Evolutionary conservation across 805 yeast species (phyloP).

Genomic region (Candida succiphila): DNA sequence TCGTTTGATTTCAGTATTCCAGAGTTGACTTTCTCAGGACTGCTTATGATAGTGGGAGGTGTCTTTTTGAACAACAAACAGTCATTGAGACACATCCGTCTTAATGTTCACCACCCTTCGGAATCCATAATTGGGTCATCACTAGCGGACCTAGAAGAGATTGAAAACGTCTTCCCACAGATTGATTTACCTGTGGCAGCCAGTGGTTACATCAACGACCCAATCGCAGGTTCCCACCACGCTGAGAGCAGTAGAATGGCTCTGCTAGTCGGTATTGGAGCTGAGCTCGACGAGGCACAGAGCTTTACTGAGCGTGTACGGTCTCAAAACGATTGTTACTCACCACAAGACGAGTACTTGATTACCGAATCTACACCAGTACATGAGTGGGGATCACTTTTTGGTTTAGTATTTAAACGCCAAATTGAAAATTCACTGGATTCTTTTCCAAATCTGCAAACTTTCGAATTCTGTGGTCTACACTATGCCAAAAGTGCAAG

Average conservation of each 20-base stretch:
- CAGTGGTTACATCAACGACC: constrained; percentile 13
- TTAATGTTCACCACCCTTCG: constrained; percentile 18
- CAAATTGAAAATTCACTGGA: too few relatives aligned
- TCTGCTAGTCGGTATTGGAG: constrained; percentile 1
- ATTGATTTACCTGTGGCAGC: constrained; percentile 18
- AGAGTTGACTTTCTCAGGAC: constrained; percentile 19
- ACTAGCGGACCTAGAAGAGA: constrained; percentile 18
- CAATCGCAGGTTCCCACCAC: constrained; percentile 5
- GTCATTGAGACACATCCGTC: constrained; percentile 14
- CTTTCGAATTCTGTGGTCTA: too few relatives aligned
- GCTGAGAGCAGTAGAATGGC: constrained; percentile 3
- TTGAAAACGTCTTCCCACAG: constrained; percentile 17
- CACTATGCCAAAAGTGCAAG: too few relatives aligned
- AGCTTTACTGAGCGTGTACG: too few relatives aligned
- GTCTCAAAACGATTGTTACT: too few relatives aligned
- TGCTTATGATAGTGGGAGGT: constrained; percentile 22
- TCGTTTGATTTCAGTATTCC: constrained; percentile 16
- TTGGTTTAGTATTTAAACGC: too few relatives aligned
- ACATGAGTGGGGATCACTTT: too few relatives aligned
- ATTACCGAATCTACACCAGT: too few relatives aligned
- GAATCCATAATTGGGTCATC: constrained; percentile 21
- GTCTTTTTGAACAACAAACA: constrained; percentile 16
- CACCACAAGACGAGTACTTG: too few relatives aligned
- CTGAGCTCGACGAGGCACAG: too few relatives aligned
- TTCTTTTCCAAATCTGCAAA: too few relatives aligned